Conservation (phyloP, 2,329 filamentous ascomycete species). For the Cladophialophora yegresii region DNA sequence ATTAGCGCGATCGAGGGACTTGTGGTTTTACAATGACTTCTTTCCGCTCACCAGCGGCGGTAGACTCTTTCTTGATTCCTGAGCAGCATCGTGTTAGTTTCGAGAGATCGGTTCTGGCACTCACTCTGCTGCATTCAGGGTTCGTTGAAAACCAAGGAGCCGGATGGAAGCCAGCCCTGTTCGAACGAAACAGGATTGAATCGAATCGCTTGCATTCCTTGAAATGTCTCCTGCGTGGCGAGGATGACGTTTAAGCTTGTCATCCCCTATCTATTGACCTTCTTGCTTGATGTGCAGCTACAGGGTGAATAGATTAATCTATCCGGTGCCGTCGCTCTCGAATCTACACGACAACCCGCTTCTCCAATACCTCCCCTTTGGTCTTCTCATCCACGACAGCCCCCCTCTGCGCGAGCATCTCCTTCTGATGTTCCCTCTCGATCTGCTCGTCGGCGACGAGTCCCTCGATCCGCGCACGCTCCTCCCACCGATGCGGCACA, state of each 20-base stretch:
- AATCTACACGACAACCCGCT: slow-evolving; percentile 5
- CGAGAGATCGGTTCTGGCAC: no score
- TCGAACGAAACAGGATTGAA: no score
- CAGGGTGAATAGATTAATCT: neutral
- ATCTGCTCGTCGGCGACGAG: slow-evolving; percentile 25
- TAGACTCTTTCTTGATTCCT: neutral
- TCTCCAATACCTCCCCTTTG: slow-evolving; percentile 13
- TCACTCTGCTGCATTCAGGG: no score
- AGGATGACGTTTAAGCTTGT: no score
- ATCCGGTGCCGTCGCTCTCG: neutral
- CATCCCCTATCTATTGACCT: no score
- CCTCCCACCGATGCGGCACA: slow-evolving; percentile 32
- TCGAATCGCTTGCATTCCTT: no score
- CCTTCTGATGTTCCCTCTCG: slow-evolving; percentile 26
- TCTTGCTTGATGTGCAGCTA: no score
- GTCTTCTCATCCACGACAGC: slow-evolving; percentile 15
- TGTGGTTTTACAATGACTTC: neutral
- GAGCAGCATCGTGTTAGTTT: no score
- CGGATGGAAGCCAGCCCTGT: no score
- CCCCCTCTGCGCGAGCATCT: slow-evolving; percentile 18
- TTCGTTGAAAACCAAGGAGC: no score
- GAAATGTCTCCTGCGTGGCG: neutral
- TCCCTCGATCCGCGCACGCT: slow-evolving; percentile 24
- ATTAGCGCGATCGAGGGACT: neutral
- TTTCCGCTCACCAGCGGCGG: neutral